Conservation (phyloP, 202 grass and related monocot genomes). For the Elaeis oleifera region DNA sequence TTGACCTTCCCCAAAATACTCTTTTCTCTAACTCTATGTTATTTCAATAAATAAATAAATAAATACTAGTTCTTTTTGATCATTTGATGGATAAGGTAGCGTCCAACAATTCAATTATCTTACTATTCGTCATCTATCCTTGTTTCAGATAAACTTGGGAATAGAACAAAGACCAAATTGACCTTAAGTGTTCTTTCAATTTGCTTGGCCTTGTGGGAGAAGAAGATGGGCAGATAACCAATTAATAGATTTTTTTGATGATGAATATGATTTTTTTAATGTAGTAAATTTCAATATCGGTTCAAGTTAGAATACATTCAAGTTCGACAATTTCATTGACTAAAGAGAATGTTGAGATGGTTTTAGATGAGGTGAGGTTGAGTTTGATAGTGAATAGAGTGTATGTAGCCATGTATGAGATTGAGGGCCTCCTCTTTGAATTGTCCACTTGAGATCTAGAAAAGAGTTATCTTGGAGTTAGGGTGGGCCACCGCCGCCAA, state of each 20-base stretch:
- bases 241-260: not conserved
- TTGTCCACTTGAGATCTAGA: no score
- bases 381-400: conserved; percentile 86
- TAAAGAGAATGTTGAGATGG: conserved; percentile 84
- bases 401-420: conserved; percentile 80
- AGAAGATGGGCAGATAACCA: conserved; percentile 9
- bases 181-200: not conserved
- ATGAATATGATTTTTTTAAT: not conserved
- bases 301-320: no score
- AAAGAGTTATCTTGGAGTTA: no score
- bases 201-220: not conserved
- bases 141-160: not conserved
- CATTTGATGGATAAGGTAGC: no score
- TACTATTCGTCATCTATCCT: no score
- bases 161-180: not conserved
- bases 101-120: no score
- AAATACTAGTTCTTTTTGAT: no score
- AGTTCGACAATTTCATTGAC: conserved; percentile 43
- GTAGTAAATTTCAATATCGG: no score
- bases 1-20: no score
- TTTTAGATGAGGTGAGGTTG: conserved; percentile 69
- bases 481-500: no score
- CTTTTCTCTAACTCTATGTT: no score
- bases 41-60: no score
- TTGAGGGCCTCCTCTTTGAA: conserved; percentile 38